Conservation (phyloP, 768 basidiomycete species). For the Suillus hirtellus region DNA sequence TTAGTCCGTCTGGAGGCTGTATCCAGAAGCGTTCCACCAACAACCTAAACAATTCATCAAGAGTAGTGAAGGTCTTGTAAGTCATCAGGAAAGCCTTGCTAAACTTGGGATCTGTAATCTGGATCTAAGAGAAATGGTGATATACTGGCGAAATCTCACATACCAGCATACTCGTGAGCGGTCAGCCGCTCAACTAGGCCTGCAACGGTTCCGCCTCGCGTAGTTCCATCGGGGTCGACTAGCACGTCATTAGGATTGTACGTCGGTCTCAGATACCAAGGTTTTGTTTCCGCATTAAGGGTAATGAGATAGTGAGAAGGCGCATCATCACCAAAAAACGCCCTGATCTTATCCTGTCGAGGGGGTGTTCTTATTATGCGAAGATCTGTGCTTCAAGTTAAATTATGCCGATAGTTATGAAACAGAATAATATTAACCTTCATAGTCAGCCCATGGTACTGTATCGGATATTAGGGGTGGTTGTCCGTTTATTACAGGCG, state of each 20-base stretch:
- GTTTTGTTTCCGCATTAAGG: constrained; percentile 43
- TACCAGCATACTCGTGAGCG: constrained; percentile 60
- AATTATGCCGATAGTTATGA: neutral
- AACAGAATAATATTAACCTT: constrained; percentile 12
- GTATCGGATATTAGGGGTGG: neutral
- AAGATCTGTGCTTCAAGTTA: constrained; percentile 16
- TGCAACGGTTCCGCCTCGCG: constrained; percentile 60
- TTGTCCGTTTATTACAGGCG: constrained; percentile 19
- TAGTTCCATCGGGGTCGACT: constrained; percentile 61
- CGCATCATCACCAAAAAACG: constrained; percentile 53
- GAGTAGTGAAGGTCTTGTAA: constrained; percentile 64
- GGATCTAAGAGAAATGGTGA: constrained; percentile 8
- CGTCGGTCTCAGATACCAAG: constrained; percentile 61
- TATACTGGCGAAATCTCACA: constrained; percentile 19
- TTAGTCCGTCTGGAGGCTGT: constrained; percentile 48
- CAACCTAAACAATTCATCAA: constrained; percentile 53
- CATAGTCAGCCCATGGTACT: constrained; percentile 16
- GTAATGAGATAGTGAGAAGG: constrained; percentile 44
- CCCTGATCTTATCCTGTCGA: constrained; percentile 43
- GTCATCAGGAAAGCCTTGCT: constrained; percentile 68
- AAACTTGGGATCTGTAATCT: constrained; percentile 49
- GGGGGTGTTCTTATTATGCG: constrained; percentile 18
- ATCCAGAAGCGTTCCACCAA: constrained; percentile 59
- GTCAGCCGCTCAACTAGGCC: constrained; percentile 69
- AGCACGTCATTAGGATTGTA: constrained; percentile 59